Conservation (phyloP, 2,329 filamentous ascomycete genomes). For the Penicillium nordicum region DNA sequence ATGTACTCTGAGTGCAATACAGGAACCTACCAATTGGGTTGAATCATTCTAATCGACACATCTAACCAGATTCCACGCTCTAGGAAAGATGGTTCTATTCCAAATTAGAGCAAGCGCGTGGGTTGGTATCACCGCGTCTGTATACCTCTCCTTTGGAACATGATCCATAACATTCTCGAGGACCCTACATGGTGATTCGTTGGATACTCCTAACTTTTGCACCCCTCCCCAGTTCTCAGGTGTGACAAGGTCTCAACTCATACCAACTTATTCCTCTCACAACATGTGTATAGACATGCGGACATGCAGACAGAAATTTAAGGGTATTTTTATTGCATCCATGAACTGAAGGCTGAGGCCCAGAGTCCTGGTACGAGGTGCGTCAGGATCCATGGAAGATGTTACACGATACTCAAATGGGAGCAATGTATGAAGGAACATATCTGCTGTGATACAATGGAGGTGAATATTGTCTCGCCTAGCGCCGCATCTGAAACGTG, state of each 20-base stretch:
- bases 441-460: background rate
- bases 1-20: background rate
- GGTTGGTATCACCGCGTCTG: slow-evolving; percentile 3
- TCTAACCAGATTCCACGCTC: slow-evolving; percentile 1
- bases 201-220: background rate
- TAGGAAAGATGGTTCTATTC: slow-evolving; percentile 1
- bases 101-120: slow-evolving; percentile 6
- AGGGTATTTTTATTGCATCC: background rate
- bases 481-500: background rate
- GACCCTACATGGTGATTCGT: background rate
- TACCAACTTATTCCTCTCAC: background rate
- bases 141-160: background rate
- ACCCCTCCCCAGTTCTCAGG: background rate
- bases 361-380: slow-evolving; percentile 5
- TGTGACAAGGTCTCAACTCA: background rate
- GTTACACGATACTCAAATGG: background rate
- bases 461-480: slow-evolving; percentile 2
- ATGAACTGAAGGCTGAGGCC: background rate
- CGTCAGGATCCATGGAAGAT: background rate
- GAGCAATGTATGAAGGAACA: background rate
- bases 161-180: background rate
- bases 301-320: background rate
- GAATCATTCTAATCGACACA: background rate
- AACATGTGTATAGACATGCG: slow-evolving; percentile 4
- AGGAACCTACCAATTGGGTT: background rate